Conservation (phyloP, 106 monocot species). For the Dioscorea zingiberensis region DNA sequence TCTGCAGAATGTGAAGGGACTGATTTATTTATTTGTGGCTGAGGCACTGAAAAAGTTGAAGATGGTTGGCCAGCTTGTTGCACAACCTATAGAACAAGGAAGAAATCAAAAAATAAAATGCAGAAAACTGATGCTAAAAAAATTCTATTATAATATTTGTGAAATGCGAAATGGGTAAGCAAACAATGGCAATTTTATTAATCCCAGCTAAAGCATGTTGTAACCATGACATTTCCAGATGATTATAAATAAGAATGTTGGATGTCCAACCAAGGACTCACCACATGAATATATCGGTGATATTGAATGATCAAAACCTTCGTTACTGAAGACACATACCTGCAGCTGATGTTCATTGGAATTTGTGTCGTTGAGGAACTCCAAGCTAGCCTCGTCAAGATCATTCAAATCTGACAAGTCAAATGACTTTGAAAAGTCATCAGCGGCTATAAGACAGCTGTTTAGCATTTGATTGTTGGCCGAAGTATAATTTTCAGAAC, state of each 20-base stretch:
- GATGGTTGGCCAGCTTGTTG: conserved; percentile 8
- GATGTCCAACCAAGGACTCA: no score
- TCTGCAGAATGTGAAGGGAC: conserved; percentile 28
- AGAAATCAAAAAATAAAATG: no score
- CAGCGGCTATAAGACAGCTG: conserved; percentile 12
- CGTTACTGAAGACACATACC: conserved; percentile 14
- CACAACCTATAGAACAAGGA: no score
- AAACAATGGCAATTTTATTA: no score
- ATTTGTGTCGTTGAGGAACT: conserved; percentile 27
- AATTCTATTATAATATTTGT: no score
- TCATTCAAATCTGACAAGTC: conserved; percentile 18
- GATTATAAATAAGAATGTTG: no score
- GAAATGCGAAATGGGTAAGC: no score
- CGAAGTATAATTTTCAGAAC: conserved; percentile 1
- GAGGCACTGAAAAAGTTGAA: conserved; percentile 16
- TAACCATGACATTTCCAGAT: no score
- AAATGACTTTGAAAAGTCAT: conserved; percentile 22
- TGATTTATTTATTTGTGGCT: conserved; percentile 17
- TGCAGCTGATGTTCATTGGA: conserved; percentile 24
- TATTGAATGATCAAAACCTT: neutral
- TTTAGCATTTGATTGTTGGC: conserved; percentile 16
- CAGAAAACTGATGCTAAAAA: no score
- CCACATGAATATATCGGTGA: no score
- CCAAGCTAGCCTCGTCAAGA: conserved; percentile 25
- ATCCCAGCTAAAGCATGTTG: no score